Evolutionary conservation across 2,329 filamentous ascomycete genomes (phyloP).

Genomic region (Cladosporium sp.): DNA sequence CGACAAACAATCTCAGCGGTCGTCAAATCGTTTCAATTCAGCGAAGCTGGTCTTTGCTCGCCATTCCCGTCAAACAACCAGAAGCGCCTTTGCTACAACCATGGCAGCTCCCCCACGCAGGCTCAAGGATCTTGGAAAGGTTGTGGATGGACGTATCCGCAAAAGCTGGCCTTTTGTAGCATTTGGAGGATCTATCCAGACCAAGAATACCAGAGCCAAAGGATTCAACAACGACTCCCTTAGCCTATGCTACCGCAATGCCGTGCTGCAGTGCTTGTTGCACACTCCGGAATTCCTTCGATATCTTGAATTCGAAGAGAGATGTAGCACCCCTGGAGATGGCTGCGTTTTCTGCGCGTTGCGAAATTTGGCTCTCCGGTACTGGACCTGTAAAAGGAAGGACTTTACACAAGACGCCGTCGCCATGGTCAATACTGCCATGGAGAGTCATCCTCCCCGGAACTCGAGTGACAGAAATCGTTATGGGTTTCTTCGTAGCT

Average conservation of each 20-base stretch:
- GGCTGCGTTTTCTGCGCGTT: slow-evolving; percentile 15
- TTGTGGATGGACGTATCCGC: neutral
- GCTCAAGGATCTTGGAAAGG: neutral
- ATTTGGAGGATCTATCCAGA: neutral
- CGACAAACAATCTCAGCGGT: neutral
- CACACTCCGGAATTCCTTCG: slow-evolving; percentile 11
- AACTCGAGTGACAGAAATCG: neutral
- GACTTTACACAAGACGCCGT: neutral
- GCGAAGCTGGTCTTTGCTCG: slow-evolving; percentile 1
- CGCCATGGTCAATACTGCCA: too few relatives aligned
- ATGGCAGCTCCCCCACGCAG: neutral
- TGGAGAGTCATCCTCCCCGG: too few relatives aligned
- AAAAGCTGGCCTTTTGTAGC: neutral
- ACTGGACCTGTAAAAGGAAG: neutral
- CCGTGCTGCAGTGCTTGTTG: slow-evolving; percentile 13
- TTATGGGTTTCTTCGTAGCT: neutral
- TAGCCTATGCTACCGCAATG: slow-evolving; percentile 14
- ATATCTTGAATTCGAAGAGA: neutral
- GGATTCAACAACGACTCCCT: slow-evolving; percentile 3
- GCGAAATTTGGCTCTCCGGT: slow-evolving; percentile 3
- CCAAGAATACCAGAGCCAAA: neutral
- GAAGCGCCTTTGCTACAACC: neutral
- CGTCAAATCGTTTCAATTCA: neutral
- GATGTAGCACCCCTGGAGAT: neutral
- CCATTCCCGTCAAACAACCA: neutral